A percentile compares a stretch with the other conserved stretches of the same genome.
Evolutionary conservation across 1,284 basidiomycete genomes (phyloP).

Genomic region (Cutaneotrichosporon sp.): DNA sequence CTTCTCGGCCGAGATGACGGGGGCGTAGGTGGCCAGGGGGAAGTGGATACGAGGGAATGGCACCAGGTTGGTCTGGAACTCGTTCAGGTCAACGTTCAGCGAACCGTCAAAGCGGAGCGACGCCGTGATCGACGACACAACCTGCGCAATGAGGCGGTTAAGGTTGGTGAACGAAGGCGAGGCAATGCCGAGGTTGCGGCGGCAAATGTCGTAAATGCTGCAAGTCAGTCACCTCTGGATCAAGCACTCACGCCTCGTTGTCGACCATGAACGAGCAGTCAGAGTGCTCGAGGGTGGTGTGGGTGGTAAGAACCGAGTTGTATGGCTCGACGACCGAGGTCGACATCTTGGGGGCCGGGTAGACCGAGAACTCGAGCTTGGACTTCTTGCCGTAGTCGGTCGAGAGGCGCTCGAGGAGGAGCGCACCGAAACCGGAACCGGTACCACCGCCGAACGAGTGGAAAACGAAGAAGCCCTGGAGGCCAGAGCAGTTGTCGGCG

Average conservation of each 20-base stretch:
- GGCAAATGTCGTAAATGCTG: slow-evolving; percentile 96
- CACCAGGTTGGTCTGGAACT: slow-evolving; percentile 98
- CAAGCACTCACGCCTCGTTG: slow-evolving; percentile 66
- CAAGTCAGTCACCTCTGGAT: slow-evolving; percentile 5
- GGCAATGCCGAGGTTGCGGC: slow-evolving; percentile 80
- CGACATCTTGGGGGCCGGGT: slow-evolving; percentile 89
- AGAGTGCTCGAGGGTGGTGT: slow-evolving; percentile 98
- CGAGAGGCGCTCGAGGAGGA: slow-evolving; percentile 90
- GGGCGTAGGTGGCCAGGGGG: slow-evolving; percentile 93
- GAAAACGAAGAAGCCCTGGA: slow-evolving; percentile 99
- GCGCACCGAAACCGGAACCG: slow-evolving; percentile 97
- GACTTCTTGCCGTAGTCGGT: slow-evolving; percentile 99
- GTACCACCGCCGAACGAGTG: slow-evolving; percentile 99
- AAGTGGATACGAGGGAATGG: slow-evolving; percentile 98
- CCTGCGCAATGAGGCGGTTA: slow-evolving; percentile 94
- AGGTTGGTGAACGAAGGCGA: slow-evolving; percentile 91
- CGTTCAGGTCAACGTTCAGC: slow-evolving; percentile 94
- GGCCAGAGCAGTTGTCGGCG: slow-evolving; percentile 94
- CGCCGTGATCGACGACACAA: slow-evolving; percentile 95
- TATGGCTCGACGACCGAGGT: slow-evolving; percentile 99
- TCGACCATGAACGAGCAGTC: slow-evolving; percentile 99
- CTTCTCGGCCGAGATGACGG: slow-evolving; percentile 73
- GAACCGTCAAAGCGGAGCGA: slow-evolving; percentile 97
- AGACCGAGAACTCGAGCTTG: slow-evolving; percentile 98
- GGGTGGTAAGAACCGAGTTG: slow-evolving; percentile 97